phyloP scores from a whole-genome alignment of 805 yeast species.

The Kuraishia capsulata region DNA sequence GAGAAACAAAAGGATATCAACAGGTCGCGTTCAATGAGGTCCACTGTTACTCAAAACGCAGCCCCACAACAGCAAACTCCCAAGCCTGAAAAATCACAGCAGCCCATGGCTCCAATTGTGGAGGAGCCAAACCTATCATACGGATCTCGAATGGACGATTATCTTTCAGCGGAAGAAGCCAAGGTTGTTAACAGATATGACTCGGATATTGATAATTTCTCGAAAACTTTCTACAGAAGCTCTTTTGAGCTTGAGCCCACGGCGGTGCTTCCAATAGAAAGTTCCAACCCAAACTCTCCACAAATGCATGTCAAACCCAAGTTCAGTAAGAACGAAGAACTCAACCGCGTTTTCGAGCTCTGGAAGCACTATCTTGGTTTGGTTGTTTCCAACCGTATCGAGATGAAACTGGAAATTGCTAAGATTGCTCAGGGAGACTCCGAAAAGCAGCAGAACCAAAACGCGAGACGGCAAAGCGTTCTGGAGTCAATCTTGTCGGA shows the following conservation, averaged over 20 bases:
- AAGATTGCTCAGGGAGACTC: neutral
- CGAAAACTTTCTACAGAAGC: neutral
- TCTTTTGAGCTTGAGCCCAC: neutral
- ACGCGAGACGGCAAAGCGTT: constrained; percentile 7
- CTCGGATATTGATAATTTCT: neutral
- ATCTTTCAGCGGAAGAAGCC: neutral
- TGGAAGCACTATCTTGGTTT: constrained; percentile 19
- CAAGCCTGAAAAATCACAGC: neutral
- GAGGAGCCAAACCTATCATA: neutral
- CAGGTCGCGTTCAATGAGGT: neutral
- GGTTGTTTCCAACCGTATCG: constrained; percentile 16
- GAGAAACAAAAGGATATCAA: neutral
- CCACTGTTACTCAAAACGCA: neutral
- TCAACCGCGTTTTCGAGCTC: constrained; percentile 9
- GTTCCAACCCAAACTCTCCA: no score
- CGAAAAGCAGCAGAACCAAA: neutral
- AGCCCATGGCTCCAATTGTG: neutral
- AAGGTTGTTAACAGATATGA: neutral
- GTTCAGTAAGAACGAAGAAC: constrained; percentile 3
- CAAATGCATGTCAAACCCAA: neutral
- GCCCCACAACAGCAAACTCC: neutral
- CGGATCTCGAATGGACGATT: neutral
- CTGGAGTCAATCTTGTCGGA: constrained; percentile 11
- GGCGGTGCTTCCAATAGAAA: neutral
- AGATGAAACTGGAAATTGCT: constrained; percentile 16